These are phyloP conservation scores for Letharia lupina DNA, from an alignment of 495 filamentous ascomycete species.

Conservation along the genomic window DNA sequence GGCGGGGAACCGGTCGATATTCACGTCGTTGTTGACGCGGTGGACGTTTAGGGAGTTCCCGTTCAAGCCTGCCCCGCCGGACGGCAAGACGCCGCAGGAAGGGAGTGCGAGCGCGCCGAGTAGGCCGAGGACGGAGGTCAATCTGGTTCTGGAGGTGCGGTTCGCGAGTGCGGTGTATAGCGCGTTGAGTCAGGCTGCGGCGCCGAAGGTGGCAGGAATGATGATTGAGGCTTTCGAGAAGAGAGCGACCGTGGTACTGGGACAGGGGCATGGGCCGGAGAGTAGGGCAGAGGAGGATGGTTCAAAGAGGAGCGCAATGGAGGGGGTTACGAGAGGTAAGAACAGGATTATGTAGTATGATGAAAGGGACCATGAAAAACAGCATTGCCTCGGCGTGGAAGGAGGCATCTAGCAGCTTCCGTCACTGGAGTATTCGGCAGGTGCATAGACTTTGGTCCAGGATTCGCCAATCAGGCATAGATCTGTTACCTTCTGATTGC, in stretches of 20 bases:
- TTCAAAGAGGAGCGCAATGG: slow-evolving; percentile 15
- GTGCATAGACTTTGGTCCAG: background rate
- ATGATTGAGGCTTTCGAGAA: slow-evolving; percentile 95
- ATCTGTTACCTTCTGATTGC: background rate
- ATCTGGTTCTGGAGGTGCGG: slow-evolving; percentile 64
- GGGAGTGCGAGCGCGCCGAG: slow-evolving; percentile 27
- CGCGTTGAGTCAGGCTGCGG: slow-evolving; percentile 66
- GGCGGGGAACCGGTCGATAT: slow-evolving; percentile 42
- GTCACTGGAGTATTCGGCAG: background rate
- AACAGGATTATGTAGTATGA: background rate
- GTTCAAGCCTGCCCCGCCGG: slow-evolving; percentile 29
- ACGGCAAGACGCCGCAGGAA: slow-evolving; percentile 25
- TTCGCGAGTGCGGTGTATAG: slow-evolving; percentile 82
- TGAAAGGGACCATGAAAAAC: background rate
- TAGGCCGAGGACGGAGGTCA: slow-evolving; percentile 53
- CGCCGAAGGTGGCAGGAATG: slow-evolving; percentile 70
- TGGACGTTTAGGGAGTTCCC: slow-evolving; percentile 58
- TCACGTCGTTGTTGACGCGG: slow-evolving; percentile 65
- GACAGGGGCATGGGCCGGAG: slow-evolving; percentile 15
- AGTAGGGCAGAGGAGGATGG: slow-evolving; percentile 11
- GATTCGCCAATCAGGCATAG: background rate
- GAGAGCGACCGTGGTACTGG: slow-evolving; percentile 34
- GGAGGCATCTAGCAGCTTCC: background rate
- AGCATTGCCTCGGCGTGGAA: background rate
- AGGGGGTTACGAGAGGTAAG: background rate